Conservation (phyloP, 371 early-diverging fungal genomes). For the Circinella minor region DNA sequence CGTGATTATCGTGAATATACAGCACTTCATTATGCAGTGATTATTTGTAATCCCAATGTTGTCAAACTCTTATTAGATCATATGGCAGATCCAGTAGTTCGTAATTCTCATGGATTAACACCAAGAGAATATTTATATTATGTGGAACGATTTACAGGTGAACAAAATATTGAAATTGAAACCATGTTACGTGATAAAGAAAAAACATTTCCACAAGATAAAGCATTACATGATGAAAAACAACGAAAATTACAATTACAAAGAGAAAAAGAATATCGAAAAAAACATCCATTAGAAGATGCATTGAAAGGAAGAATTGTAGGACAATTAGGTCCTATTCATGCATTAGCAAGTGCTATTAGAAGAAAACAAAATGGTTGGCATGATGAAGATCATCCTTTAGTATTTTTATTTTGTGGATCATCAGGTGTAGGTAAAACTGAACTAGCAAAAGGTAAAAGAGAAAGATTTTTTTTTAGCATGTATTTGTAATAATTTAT, state of each 20-base stretch:
- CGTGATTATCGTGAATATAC: slow-evolving; percentile 58
- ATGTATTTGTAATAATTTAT: not conserved
- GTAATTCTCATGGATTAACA: slow-evolving; percentile 48
- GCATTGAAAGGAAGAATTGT: slow-evolving; percentile 54
- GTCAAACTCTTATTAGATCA: slow-evolving; percentile 64
- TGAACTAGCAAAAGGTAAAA: slow-evolving; percentile 67
- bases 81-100: slow-evolving; percentile 60
- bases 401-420: slow-evolving; percentile 77
- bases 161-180: slow-evolving; percentile 49
- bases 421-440: slow-evolving; percentile 81
- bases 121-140: slow-evolving; percentile 55
- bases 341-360: slow-evolving; percentile 66
- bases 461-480: too few relatives aligned
- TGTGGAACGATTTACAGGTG: slow-evolving; percentile 54
- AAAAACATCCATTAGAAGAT: slow-evolving; percentile 60
- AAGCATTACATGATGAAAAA: slow-evolving; percentile 48
- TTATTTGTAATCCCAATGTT: slow-evolving; percentile 60
- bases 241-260: slow-evolving; percentile 42
- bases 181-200: slow-evolving; percentile 44
- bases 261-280: slow-evolving; percentile 56
- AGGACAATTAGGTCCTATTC: slow-evolving; percentile 72
- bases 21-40: slow-evolving; percentile 70
- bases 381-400: slow-evolving; percentile 67
- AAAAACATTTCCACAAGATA: slow-evolving; percentile 37
- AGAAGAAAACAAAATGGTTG: slow-evolving; percentile 70